These are phyloP conservation scores for Debaryomyces tyrocola DNA, from an alignment of 805 yeast species.

Conservation along the genomic window DNA sequence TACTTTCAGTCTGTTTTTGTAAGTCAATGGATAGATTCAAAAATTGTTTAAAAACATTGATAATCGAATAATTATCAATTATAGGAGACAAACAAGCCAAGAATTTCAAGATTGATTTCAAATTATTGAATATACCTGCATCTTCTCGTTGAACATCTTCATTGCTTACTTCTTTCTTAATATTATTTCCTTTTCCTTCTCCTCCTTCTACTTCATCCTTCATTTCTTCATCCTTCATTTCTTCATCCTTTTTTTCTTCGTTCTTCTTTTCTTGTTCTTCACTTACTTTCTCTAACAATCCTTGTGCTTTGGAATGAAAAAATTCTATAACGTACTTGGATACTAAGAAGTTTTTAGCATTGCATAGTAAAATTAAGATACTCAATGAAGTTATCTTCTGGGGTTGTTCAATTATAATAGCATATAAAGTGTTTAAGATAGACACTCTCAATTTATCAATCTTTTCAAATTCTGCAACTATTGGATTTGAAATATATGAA, in stretches of 20 bases:
- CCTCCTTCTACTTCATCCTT: constrained; percentile 18
- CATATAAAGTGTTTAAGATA: constrained; percentile 61
- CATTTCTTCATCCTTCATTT: not conserved
- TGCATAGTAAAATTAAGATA: constrained; percentile 63
- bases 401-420: constrained; percentile 84
- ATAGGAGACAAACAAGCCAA: constrained; percentile 66
- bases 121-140: constrained; percentile 65
- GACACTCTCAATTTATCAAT: constrained; percentile 60
- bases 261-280: constrained; percentile 11
- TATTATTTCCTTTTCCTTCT: constrained; percentile 18
- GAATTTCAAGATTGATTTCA: constrained; percentile 72
- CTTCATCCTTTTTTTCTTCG: constrained; percentile 2
- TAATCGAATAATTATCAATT: constrained; percentile 44
- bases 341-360: constrained; percentile 60
- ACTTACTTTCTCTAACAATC: constrained; percentile 40
- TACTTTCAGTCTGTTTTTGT: constrained; percentile 35
- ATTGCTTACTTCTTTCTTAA: constrained; percentile 65
- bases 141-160: constrained; percentile 19
- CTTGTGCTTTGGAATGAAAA: constrained; percentile 64
- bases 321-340: constrained; percentile 70
- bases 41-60: constrained; percentile 51
- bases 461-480: constrained; percentile 62
- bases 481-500: constrained; percentile 66
- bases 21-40: constrained; percentile 56
- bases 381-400: constrained; percentile 79